phyloP scores from a whole-genome alignment of 2,329 filamentous ascomycete species.

The Cladosporium sp. region DNA sequence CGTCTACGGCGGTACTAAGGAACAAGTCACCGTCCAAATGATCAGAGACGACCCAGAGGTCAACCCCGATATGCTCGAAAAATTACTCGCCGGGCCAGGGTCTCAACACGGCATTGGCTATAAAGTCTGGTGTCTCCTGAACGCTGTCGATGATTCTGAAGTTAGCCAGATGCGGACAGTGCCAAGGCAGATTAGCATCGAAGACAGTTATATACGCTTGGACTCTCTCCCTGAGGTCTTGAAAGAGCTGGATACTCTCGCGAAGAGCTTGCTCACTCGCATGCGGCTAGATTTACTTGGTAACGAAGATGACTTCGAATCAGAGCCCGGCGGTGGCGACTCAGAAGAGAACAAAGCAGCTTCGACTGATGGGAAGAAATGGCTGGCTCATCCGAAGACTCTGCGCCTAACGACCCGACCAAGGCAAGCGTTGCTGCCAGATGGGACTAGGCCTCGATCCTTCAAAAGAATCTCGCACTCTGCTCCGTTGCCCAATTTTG shows the following conservation, averaged over 20 bases:
- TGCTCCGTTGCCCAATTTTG: conserved; percentile 64
- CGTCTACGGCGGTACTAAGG: conserved; percentile 47
- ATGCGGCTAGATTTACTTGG: conserved; percentile 73
- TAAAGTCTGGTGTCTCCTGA: conserved; percentile 71
- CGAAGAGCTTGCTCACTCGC: conserved; percentile 65
- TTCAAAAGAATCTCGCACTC: conserved; percentile 74
- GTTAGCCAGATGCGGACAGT: conserved; percentile 67
- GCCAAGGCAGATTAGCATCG: conserved; percentile 87
- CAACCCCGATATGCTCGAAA: conserved; percentile 60
- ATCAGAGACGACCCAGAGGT: conserved; percentile 61
- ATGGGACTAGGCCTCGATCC: conserved; percentile 52
- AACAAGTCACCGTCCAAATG: conserved; percentile 59
- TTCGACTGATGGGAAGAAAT: conserved; percentile 39
- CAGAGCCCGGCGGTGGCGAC: conserved; percentile 12
- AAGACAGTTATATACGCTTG: conserved; percentile 79
- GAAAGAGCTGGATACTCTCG: conserved; percentile 64
- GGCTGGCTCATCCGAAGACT: conserved; percentile 77
- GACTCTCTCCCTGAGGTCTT: conserved; percentile 59
- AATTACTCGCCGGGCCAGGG: conserved; percentile 64
- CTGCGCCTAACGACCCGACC: conserved; percentile 75
- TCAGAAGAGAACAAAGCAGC: conserved; percentile 26
- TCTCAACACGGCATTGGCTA: conserved; percentile 65
- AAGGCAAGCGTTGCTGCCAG: conserved; percentile 47
- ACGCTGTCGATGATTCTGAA: conserved; percentile 72
- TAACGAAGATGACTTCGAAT: conserved; percentile 36